Evolutionary conservation across 2,329 filamentous ascomycete species (phyloP), one percentile per base, ranked within the genome.

Genomic region (Aspergillus sp.): DNA sequence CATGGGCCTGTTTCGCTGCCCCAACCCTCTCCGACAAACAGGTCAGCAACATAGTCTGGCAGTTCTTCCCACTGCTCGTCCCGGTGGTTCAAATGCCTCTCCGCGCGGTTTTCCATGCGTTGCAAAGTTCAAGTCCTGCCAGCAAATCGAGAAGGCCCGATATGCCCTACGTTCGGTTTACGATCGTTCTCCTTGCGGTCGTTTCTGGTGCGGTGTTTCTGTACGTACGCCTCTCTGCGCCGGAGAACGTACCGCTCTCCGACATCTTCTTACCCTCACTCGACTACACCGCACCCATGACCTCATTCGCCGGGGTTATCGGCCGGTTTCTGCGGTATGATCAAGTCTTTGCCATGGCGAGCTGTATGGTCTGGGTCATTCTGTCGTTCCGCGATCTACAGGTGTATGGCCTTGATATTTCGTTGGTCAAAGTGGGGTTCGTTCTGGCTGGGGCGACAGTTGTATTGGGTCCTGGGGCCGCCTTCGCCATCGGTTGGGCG

Each of bases 401-500:
- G 40, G 10, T 40, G n/a, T 29, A 23, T 4, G 56, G 52, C 3
- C 7, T 31, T 1, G 2, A 29, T 7, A 14, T 50, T 16, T 38
- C 34, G 6, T 52, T 46, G 52, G 10, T 21, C 36, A 41, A 29
- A 16, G 38, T 47, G 14, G n/a, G 52, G 3, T 31, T 42, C 11
- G 25, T 14, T 5, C 31, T 53, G 19, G 20, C 44, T 19, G 23
- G 20, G 1, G 19, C 16, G 2, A 55, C 54, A 1, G 7, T 34
- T 7, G 20, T 11, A 4, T 4, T 52, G 16, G 56, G 54, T n/a
- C 52, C 56, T 14, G 56, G 56, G 1, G 47, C 58, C 1, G 55
- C 52, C 29, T 56, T 61, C 49, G 53, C 55, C 3, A n/a, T 63
- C 32, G 55, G 41, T 3, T 58, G 54, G 50, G 47, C 42, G 16